Conservation (phyloP, 1,139 yeast species). For the Zygotorulaspora mrakii region DNA sequence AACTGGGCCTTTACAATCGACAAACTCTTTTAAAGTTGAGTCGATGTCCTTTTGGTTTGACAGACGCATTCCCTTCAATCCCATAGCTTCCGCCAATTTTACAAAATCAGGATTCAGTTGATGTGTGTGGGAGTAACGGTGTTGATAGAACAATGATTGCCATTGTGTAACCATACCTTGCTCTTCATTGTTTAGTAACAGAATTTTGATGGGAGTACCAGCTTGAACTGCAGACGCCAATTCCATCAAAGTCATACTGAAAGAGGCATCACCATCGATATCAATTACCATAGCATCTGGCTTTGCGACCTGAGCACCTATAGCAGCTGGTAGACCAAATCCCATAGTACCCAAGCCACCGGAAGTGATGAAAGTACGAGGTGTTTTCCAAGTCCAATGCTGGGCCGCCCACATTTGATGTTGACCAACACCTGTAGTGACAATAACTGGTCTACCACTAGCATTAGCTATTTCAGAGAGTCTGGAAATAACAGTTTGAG, state of each 20-base stretch:
- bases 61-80: slow-evolving; percentile 76
- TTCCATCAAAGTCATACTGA: slow-evolving; percentile 94
- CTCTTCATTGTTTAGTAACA: slow-evolving; percentile 92
- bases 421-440: slow-evolving; percentile 98
- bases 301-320: slow-evolving; percentile 95
- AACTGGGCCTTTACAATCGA: slow-evolving; percentile 78
- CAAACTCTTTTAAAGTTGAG: slow-evolving; percentile 64
- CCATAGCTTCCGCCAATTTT: slow-evolving; percentile 93
- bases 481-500: slow-evolving; percentile 84
- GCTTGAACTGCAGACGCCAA: slow-evolving; percentile 93
- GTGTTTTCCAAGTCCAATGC: slow-evolving; percentile 87
- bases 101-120: slow-evolving; percentile 91
- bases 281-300: slow-evolving; percentile 95
- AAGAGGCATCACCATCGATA: slow-evolving; percentile 97
- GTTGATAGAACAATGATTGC: slow-evolving; percentile 96
- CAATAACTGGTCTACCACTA: slow-evolving; percentile 68
- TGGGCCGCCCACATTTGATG: slow-evolving; percentile 99
- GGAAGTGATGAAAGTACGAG: slow-evolving; percentile 90
- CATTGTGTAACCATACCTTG: slow-evolving; percentile 99
- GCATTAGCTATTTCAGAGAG: slow-evolving; percentile 67
- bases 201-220: slow-evolving; percentile 80
- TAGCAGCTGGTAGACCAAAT: slow-evolving; percentile 93
- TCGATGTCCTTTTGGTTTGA: slow-evolving; percentile 61
- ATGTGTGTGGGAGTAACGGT: slow-evolving; percentile 94
- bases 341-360: slow-evolving; percentile 99